Percentiles rank a stretch among this genome's conserved stretches.
Conservation (phyloP, 78 protist species). For the Dictyostelium capitatum region DNA sequence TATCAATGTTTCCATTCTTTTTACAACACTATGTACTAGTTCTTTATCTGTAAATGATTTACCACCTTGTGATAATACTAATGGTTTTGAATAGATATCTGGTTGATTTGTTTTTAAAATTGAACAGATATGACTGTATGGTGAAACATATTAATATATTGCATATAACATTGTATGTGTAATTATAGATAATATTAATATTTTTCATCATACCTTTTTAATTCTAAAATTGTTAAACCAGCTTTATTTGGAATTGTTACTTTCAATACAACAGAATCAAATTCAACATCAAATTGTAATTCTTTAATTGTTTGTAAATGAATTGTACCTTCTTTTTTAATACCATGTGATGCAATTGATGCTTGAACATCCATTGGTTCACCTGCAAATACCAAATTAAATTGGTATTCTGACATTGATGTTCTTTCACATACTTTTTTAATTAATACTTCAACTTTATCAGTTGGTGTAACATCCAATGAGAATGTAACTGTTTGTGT, state of each 20-base stretch:
- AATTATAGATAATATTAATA: too few relatives aligned
- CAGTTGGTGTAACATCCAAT: constrained; percentile 43
- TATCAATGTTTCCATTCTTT: constrained; percentile 32
- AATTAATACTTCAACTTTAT: constrained; percentile 36
- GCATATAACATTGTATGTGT: too few relatives aligned
- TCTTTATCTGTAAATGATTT: background rate
- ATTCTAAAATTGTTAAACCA: constrained; percentile 15
- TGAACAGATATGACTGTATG: constrained; percentile 4
- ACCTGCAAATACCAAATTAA: constrained; percentile 51
- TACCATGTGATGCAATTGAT: constrained; percentile 31
- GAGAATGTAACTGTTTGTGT: constrained; percentile 73
- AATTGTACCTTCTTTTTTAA: constrained; percentile 73
- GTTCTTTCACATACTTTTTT: constrained; percentile 55
- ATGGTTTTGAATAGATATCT: background rate
- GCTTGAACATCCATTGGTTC: constrained; percentile 33
- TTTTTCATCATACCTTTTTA: constrained; percentile 40
- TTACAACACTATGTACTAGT: constrained; percentile 4
- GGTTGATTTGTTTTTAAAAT: constrained; percentile 28
- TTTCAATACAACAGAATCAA: constrained; percentile 2
- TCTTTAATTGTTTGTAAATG: constrained; percentile 58
- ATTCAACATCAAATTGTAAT: constrained; percentile 54
- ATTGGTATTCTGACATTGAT: constrained; percentile 23
- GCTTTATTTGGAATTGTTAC: constrained; percentile 37
- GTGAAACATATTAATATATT: too few relatives aligned
- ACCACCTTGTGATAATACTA: constrained; percentile 38